Evolutionary conservation across 2,329 filamentous ascomycete genomes (phyloP), one percentile per base, ranked within the genome.

Genomic region (Sodiomyces alkalinus): DNA sequence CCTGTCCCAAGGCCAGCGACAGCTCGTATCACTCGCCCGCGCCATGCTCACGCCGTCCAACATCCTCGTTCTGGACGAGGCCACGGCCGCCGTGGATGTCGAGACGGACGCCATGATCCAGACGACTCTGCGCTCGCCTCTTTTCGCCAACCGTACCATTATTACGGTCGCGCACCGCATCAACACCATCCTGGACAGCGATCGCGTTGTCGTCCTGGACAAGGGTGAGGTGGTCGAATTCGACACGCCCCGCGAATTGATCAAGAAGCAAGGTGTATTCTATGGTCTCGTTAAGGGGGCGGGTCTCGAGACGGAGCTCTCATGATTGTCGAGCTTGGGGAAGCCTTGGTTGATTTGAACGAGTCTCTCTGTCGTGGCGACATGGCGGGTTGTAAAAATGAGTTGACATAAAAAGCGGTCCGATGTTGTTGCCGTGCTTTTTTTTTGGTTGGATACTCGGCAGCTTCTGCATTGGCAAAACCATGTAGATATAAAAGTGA

Each of bases 101-200:
- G 65, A 78, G 54, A 79, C 74, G 15, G 74, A 79, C 45, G 69
- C 69, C 30, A 58, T 76, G 56, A 56, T 79, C 30, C 74, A 79
- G 55, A 54, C 55, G 26, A 78, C 74, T 16, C 57, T 77, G 31
- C 64, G 73, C 19, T 68, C 67, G 19, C 64, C 69, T 14, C 51
- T 76, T 11, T 98, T 98, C 58, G 68, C 76, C 36, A 83, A 94
- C 53, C 74, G 83, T 30, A 98, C 90, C 20, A 96, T 98, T 53
- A 92, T 98, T 53, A 98, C 90, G 1, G 93, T 98, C 45, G 90
- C 90, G 16, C 90, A 98, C 59, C 77, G 90, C 31, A 92, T 98
- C 60, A 96, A 96, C 58, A 98, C 90, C 8, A 96, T 98, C 44
- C 67, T 98, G 17, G 74, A 79, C 50, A 72, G 67, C 35, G 87